Evolutionary conservation across 768 basidiomycete species (phyloP).

Genomic region (Amanita inopinata): DNA sequence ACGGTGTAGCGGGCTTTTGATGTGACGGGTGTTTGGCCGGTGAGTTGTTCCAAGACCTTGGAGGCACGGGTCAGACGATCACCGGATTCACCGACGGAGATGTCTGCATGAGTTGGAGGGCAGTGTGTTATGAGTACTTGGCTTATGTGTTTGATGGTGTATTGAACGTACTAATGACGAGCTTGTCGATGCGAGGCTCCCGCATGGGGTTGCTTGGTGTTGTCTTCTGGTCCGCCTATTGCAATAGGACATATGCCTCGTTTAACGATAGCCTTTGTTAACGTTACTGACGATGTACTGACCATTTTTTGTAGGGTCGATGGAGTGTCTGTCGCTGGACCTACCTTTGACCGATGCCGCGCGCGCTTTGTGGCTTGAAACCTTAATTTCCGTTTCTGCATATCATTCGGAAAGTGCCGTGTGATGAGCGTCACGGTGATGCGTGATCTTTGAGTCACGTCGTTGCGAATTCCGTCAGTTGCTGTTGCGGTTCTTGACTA

Average conservation of each 20-base stretch:
- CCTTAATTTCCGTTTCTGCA: conserved; percentile 28
- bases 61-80: conserved; percentile 98
- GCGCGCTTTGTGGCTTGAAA: conserved; percentile 29
- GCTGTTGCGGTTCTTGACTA: no score
- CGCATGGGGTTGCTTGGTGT: conserved; percentile 89
- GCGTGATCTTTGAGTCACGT: no score
- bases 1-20: conserved; percentile 99
- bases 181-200: conserved; percentile 96
- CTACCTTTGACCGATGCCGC: conserved; percentile 22
- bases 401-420: conserved; percentile 22
- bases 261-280: conserved; percentile 9
- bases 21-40: conserved; percentile 97
- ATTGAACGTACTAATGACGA: conserved; percentile 88
- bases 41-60: conserved; percentile 98
- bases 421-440: no score
- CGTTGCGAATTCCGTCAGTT: no score
- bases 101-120: conserved; percentile 51
- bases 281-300: conserved; percentile 17
- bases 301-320: conserved; percentile 33
- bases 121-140: conserved; percentile 10
- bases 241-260: not conserved
- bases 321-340: conserved; percentile 26
- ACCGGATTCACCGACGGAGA: conserved; percentile 99
- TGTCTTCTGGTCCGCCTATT: conserved; percentile 83
- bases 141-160: conserved; percentile 5